Base-by-base conservation (phyloP, 805 yeast species). In the Scheffersomyces amazonensis region DNA sequence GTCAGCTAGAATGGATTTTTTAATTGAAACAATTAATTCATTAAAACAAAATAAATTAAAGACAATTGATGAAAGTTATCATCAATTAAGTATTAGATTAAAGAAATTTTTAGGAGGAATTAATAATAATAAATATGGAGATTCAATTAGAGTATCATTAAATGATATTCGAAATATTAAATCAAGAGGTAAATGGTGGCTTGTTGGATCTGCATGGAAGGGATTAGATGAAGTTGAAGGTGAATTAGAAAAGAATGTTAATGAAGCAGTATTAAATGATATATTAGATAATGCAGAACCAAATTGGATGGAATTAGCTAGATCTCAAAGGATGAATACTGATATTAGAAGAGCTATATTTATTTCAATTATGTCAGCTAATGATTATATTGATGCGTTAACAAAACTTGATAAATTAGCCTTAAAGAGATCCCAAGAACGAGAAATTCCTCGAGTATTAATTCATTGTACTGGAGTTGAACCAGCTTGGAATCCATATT, bases 161-260 rank as follows among this genome's bases (percentile, higher is more conserved):
- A 81, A 79, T 32, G 99, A 93, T 64, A 88, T 93, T 40, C 79
- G 76, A 34, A 79, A 77, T 43, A 73, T 87, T 17, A 86, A 83
- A 11, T 77, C 83, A 1, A 79, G 80, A 47, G 99, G 99, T 40
- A 93, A 91, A 62, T 93, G 99, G 99, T 93, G 99, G 99, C 70
- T 93, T 22, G 91, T 93, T 21, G 99, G 99, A 35, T 87, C 98
- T 1, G 96, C 99, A 0, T 93, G 97, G 96, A 87, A 80, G 53
- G 96, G 96, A 2, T 64, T 69, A 39, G 70, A 62, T 31, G 45
- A 24, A 11, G 5, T 28, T 10, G 27, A 31, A 34, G 46, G 41
- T 3, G 29, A 31, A 35, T 46, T 42, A 3, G 50, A 41, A 5
- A 38, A 43, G 15, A 47, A 44, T 22, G 57, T 64, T 3, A 73